Base-by-base conservation (phyloP, 176 grass and related monocot species). In the Zoysia japonica region DNA sequence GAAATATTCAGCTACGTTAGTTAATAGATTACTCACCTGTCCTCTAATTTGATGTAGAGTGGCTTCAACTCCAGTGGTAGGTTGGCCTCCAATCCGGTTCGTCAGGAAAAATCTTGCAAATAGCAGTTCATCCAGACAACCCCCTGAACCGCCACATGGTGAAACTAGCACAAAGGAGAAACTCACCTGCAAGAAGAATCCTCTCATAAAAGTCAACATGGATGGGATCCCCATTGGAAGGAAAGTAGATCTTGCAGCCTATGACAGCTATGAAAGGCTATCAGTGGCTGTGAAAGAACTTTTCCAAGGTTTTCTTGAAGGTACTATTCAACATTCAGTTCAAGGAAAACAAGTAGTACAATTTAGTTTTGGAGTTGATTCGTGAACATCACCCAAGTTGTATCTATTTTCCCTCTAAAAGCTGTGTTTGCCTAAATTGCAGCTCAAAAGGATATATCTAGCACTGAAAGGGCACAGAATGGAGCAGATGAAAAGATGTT, bases 181-280 rank as follows among this genome's bases (percentile, higher is more conserved):
- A 10, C 43, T 83, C 67, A 77, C 69, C 78, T 73, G 65, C 86
- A 96, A 85, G 79, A 95, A 93, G 66, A 76, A 78, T 51, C 76
- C 78, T 72, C 84, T 96, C 8, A 79, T 99, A 37, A 99, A 99
- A 84, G 93, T 99, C 72, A 96, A 99, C 90, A 99, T 99, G 96
- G 96, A 99, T 56, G 96, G 96, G 48, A 89, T 93, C 52, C 92
- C 88, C 16, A 99, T 99, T 70, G 96, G 96, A 86, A 90, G 96
- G 76, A 99, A 99, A 82, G 79, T 99, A 57, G 77, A 99, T 67
- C 80, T 99, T 67, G 90, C 59, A 28, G 84, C 86, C 57, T 93
- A 82, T 60, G 92, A 93, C 76, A 89, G 84, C 76, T 96, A 93
- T n/a, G 69, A 89, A 57, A 89, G 72, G 35, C 82, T 99, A 51